Base-by-base conservation (phyloP, 208 protist genomes). In the Novymonas esmeraldas region DNA sequence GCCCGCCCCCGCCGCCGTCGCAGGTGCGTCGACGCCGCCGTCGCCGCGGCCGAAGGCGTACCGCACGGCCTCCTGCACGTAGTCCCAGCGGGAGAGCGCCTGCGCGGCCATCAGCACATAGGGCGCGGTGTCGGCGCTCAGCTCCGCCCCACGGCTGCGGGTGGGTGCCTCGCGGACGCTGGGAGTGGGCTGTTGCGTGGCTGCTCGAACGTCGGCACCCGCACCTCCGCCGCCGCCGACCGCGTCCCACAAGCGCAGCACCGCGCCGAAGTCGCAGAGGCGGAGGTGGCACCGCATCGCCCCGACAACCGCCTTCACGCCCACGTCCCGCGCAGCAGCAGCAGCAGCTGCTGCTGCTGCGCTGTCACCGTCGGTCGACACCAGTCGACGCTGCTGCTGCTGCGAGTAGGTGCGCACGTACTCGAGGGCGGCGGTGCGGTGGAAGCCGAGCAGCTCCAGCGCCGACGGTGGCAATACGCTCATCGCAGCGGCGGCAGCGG, bases 201-300 rank as follows among this genome's bases (percentile, higher is more conserved):
- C 49, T n/a, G 31, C 26, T 61, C 18, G 48, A 6, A 18, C n/a
- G n/a, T n/a, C n/a, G n/a, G n/a, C n/a, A n/a, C n/a, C n/a, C n/a
- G n/a, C n/a, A n/a, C n/a, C n/a, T n/a, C n/a, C n/a, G n/a, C n/a
- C n/a, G n/a, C n/a, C n/a, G n/a, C n/a, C n/a, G n/a, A 48, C 39
- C 26, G 31, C 41, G 20, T 73, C 56, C 90, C 90, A 95, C 34
- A 95, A 69, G 13, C 57, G 77, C 38, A 95, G 69, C 39, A 91
- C 80, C 22, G 72, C 61, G 24, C 87, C 68, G 73, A 95, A 93
- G 70, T 95, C 84, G 31, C 79, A 83, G 16, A 81, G 45, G 36
- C 72, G 56, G 46, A 89, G 66, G 76, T 89, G 87, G 64, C 87
- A 89, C 2, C 90, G 90, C 76, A 94, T 87, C n/a, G 87, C 90